Percentiles rank a stretch among this genome's conserved stretches.
These are phyloP conservation scores for Clavispora santaluciae DNA, from an alignment of 805 yeast species.

Conservation along the genomic window DNA sequence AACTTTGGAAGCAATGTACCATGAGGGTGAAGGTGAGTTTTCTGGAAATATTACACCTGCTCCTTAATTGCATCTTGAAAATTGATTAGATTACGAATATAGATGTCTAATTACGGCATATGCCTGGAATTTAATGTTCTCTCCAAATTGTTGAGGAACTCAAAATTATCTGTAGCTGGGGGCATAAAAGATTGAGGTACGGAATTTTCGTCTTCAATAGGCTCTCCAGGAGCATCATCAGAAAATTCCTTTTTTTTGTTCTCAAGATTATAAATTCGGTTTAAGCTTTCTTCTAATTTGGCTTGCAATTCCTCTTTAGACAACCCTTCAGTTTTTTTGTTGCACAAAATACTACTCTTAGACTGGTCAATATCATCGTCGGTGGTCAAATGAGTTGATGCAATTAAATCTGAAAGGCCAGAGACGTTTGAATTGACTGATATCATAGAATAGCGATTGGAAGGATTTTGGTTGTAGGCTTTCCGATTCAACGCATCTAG, in stretches of 20 bases:
- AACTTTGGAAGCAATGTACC: conserved; percentile 41
- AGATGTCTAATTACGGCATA: background rate
- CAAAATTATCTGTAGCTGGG: conserved; percentile 6
- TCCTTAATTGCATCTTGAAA: conserved; percentile 9
- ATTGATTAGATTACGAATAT: background rate
- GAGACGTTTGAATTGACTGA: conserved; percentile 45
- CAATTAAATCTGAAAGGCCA: conserved; percentile 45
- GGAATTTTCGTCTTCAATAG: background rate
- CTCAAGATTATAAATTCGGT: conserved; percentile 31
- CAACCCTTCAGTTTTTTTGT: conserved; percentile 7
- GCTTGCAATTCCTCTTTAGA: conserved; percentile 30
- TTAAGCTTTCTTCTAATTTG: conserved; percentile 36
- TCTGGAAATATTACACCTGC: conserved; percentile 25
- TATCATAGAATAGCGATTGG: conserved; percentile 52
- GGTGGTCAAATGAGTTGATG: conserved; percentile 42
- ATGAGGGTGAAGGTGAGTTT: conserved; percentile 50
- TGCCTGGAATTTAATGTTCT: conserved; percentile 5
- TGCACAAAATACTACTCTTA: conserved; percentile 2
- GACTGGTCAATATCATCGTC: conserved; percentile 18
- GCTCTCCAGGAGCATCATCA: conserved; percentile 1
- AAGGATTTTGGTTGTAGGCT: conserved; percentile 21
- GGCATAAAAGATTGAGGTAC: conserved; percentile 1
- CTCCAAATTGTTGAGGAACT: conserved; percentile 12
- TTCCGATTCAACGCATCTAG: conserved; percentile 31
- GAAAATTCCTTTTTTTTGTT: conserved; percentile 20